Percentiles rank a stretch among this genome's conserved stretches.
Evolutionary conservation across 805 yeast genomes (phyloP).

Genomic region (Candida montana): DNA sequence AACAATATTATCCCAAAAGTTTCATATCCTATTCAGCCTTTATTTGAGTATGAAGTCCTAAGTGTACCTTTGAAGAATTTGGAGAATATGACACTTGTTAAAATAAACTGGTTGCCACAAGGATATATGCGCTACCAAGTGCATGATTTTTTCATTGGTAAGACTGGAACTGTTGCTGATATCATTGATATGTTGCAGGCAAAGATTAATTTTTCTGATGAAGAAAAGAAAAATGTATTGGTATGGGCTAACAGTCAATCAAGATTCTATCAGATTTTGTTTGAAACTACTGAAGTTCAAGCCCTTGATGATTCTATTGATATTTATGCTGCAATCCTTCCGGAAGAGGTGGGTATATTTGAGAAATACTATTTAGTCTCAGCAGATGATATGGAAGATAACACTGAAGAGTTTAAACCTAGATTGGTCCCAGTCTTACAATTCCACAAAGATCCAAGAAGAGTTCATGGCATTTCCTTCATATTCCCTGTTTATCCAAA

Average conservation of each 20-base stretch:
- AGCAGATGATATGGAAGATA: conserved; percentile 16
- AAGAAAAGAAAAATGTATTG: conserved; percentile 41
- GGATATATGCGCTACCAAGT: conserved; percentile 66
- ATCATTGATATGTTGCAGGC: conserved; percentile 51
- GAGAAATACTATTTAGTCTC: conserved; percentile 20
- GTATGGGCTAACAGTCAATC: conserved; percentile 48
- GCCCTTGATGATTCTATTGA: conserved; percentile 32
- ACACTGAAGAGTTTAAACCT: conserved; percentile 19
- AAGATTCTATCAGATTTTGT: conserved; percentile 32
- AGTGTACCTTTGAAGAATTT: conserved; percentile 69
- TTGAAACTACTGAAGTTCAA: conserved; percentile 33
- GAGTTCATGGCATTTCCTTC: conserved; percentile 82
- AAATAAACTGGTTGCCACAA: conserved; percentile 66
- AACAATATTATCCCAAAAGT: conserved; percentile 31
- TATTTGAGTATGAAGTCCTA: conserved; percentile 71
- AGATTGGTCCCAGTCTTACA: conserved; percentile 66
- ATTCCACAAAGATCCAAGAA: conserved; percentile 61
- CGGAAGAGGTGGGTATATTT: conserved; percentile 32
- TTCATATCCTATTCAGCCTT: conserved; percentile 31
- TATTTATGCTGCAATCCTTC: conserved; percentile 43
- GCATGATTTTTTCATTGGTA: conserved; percentile 66
- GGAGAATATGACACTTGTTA: conserved; percentile 67
- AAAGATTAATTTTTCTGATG: conserved; percentile 47
- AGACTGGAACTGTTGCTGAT: conserved; percentile 47
- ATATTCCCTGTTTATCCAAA: conserved; percentile 63